Percentiles rank a stretch among this genome's conserved stretches.
phyloP scores from a whole-genome alignment of 2,329 filamentous ascomycete species.

The Ceratocystis alfenasii region DNA sequence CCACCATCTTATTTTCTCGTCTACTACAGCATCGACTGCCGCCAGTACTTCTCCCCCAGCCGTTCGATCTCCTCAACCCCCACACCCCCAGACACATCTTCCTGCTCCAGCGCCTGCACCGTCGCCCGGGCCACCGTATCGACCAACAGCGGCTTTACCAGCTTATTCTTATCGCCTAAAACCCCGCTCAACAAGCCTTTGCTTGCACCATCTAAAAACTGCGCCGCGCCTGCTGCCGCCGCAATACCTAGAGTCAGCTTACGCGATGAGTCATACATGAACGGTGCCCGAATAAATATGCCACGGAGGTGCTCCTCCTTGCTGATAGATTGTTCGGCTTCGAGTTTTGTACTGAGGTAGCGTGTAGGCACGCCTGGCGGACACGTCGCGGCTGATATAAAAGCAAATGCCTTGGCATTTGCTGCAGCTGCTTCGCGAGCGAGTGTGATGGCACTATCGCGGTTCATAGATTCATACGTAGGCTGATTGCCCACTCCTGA shows the following conservation, averaged over 20 bases:
- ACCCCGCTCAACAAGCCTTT: conserved; percentile 64
- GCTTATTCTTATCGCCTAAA: conserved; percentile 62
- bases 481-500: conserved; percentile 35
- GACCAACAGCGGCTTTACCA: conserved; percentile 69
- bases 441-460: conserved; percentile 72
- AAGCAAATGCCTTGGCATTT: conserved; percentile 61
- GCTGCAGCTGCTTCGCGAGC: conserved; percentile 61
- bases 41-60: conserved; percentile 72
- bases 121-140: conserved; percentile 81
- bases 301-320: conserved; percentile 48
- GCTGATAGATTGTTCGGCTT: conserved; percentile 65
- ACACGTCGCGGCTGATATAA: conserved; percentile 77
- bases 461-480: conserved; percentile 96
- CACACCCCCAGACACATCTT: conserved; percentile 58
- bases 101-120: conserved; percentile 72
- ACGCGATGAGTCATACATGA: conserved; percentile 78
- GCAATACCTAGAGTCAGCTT: conserved; percentile 77
- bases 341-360: conserved; percentile 85
- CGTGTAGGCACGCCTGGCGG: conserved; percentile 71
- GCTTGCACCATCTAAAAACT: conserved; percentile 63
- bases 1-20: not conserved
- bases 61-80: conserved; percentile 71
- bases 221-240: conserved; percentile 59
- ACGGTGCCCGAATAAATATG: conserved; percentile 73
- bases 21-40: conserved; percentile 70